Base-by-base conservation (phyloP, 1,139 yeast genomes). In the Yamadazyma mexicana region DNA sequence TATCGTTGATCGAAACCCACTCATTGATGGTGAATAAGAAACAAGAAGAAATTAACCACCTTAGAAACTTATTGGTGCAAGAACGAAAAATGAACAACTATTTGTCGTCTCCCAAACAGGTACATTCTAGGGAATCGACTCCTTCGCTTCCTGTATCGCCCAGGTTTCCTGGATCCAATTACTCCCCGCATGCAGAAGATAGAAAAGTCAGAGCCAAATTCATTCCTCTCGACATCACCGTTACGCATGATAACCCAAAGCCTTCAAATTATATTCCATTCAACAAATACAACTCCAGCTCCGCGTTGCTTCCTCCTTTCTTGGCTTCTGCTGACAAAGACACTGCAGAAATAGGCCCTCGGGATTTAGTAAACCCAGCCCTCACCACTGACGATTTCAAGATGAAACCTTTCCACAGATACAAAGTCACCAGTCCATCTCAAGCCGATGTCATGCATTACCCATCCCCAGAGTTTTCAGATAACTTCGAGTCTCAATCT, bases 11-110 rank as follows among this genome's bases (percentile, higher is more conserved):
- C 17, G 55, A 61, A 32, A 55, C 55, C 9, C 68, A 62, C 40
- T 49, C 54, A 14, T 44, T 49, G 5, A 52, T 59, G 46, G 50
- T 61, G 12, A 47, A 46, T 25, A 59, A 55, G 40, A 68, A 66
- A 41, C 58, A 61, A 45, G 51, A 53, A 8, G 67, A 64, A 40
- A 64, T 64, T 17, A 39, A 49, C 7, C 55, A 57, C 34, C 50
- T 65, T 31, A 60, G 54, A 34, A 38, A 48, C 6, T 52, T 64
- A 27, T 50, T 64, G 31, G 38, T 44, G 14, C 53, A 59, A 34
- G 68, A 63, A 44, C 50, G 57, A 27, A 46, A 48, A 32, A 34
- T 49, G n/a, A 54, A 54, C 32, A 38, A 42, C 11, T 39, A 39
- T 26, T 40, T 54, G 28, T 41, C 54, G 9, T 46, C 58, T 5